Conservation (phyloP, 495 filamentous ascomycete species). For the Xylaria curta region DNA sequence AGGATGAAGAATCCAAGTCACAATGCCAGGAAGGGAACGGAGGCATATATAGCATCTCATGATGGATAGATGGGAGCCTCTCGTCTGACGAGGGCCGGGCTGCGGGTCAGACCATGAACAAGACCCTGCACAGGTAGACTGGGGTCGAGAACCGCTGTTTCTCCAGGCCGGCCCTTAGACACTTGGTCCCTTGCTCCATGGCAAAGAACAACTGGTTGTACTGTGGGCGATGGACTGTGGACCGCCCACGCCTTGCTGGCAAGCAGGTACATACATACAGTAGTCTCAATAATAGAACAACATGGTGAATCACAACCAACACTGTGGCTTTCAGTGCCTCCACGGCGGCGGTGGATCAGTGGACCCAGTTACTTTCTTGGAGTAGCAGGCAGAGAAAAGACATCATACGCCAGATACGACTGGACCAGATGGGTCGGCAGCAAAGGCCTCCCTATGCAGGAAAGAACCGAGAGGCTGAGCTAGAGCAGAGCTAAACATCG, state of each 20-base stretch:
- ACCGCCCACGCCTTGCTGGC: background rate
- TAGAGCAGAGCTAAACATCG: conserved; percentile 13
- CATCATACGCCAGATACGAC: background rate
- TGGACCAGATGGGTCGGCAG: conserved; percentile 14
- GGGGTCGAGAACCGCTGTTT: conserved; percentile 34
- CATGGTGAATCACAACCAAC: background rate
- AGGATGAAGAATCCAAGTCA: conserved; percentile 20
- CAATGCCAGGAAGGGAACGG: conserved; percentile 26
- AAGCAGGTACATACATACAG: background rate
- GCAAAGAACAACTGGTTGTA: conserved; percentile 15
- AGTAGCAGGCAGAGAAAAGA: too few relatives aligned
- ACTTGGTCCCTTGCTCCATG: conserved; percentile 37
- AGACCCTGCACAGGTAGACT: conserved; percentile 28
- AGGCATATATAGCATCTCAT: conserved; percentile 41
- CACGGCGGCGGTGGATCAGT: conserved; percentile 1
- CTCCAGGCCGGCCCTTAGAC: conserved; percentile 27
- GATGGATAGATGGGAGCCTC: conserved; percentile 29
- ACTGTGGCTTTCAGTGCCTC: conserved; percentile 3
- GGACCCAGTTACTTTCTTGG: background rate
- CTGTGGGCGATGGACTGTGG: conserved; percentile 1
- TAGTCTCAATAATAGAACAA: background rate
- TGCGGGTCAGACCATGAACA: conserved; percentile 27
- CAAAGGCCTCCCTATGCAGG: background rate
- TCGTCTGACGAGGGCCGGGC: conserved; percentile 31
- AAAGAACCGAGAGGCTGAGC: conserved; percentile 11